phyloP scores from a whole-genome alignment of 108 stramenopile genomes.

The Cyclostephanos tholiformis region DNA sequence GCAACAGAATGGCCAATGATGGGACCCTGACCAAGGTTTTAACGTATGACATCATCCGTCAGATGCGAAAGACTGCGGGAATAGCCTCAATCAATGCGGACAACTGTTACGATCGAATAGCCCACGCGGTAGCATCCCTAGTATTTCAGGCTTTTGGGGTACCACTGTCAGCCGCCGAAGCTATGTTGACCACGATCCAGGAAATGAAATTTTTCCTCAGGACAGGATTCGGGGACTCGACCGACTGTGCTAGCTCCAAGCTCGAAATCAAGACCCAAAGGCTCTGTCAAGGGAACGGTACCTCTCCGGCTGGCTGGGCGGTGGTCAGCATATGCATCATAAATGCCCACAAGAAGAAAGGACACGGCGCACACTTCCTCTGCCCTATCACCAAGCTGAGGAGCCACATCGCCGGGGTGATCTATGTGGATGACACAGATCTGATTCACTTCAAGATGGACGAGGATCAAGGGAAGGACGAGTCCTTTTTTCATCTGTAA shows the following conservation, averaged over 20 bases:
- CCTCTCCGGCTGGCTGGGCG: no score
- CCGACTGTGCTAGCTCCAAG: background rate
- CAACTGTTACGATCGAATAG: conserved; percentile 3
- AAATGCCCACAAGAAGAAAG: background rate
- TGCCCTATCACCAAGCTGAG: background rate
- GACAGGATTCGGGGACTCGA: background rate
- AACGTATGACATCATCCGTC: background rate
- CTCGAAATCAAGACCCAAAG: conserved; percentile 1
- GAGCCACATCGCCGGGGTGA: background rate
- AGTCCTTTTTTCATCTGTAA: background rate
- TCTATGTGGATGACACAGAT: background rate
- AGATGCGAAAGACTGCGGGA: background rate
- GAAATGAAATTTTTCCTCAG: conserved; percentile 13
- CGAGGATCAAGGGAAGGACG: background rate
- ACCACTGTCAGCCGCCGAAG: background rate
- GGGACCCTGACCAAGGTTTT: conserved; percentile 7
- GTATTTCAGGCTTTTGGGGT: conserved; percentile 6
- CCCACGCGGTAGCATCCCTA: conserved; percentile 2
- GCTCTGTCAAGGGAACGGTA: background rate
- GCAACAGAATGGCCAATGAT: conserved; percentile 10
- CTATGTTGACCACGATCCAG: background rate
- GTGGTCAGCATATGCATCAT: no score
- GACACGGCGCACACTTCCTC: background rate
- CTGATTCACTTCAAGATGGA: background rate
- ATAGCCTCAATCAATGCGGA: conserved; percentile 11